Percentiles rank a stretch among this genome's conserved stretches.
Evolutionary conservation across 257 asterid species (phyloP).

Genomic region (Solanum bulbocastanum): DNA sequence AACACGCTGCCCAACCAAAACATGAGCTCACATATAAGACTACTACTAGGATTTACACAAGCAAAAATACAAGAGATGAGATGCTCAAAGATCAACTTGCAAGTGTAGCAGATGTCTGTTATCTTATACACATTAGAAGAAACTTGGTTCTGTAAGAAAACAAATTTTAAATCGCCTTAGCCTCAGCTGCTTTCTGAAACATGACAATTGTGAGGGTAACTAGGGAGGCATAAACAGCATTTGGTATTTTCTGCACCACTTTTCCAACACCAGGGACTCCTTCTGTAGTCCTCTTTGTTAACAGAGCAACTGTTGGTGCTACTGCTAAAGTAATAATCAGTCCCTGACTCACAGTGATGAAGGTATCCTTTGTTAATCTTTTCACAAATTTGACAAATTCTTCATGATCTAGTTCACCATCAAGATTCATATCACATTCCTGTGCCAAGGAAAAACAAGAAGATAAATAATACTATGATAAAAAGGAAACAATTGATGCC

Average conservation of each 20-base stretch:
- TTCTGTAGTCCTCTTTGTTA: slow-evolving; percentile 73
- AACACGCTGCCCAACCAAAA: neutral
- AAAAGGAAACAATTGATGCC: neutral
- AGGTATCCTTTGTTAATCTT: slow-evolving; percentile 51
- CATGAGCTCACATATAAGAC: neutral
- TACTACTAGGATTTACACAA: neutral
- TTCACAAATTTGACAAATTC: slow-evolving; percentile 62
- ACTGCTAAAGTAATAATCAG: slow-evolving; percentile 63
- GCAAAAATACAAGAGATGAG: neutral
- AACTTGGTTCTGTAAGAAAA: neutral
- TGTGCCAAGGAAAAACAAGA: slow-evolving; percentile 1
- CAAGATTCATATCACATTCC: slow-evolving; percentile 75
- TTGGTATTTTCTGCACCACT: slow-evolving; percentile 72
- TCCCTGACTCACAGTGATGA: slow-evolving; percentile 62
- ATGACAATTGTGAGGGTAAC: slow-evolving; percentile 62
- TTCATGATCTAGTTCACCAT: slow-evolving; percentile 69
- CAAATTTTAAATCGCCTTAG: slow-evolving; percentile 6
- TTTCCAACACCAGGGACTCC: slow-evolving; percentile 81
- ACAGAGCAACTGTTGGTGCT: slow-evolving; percentile 81
- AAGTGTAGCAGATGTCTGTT: neutral
- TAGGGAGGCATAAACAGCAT: slow-evolving; percentile 65
- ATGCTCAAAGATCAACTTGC: neutral
- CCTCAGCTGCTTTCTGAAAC: slow-evolving; percentile 47
- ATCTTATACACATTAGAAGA: neutral
- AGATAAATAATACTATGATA: neutral